Evolutionary conservation across 768 basidiomycete genomes (phyloP).

Genomic region (Boletellus sp.): DNA sequence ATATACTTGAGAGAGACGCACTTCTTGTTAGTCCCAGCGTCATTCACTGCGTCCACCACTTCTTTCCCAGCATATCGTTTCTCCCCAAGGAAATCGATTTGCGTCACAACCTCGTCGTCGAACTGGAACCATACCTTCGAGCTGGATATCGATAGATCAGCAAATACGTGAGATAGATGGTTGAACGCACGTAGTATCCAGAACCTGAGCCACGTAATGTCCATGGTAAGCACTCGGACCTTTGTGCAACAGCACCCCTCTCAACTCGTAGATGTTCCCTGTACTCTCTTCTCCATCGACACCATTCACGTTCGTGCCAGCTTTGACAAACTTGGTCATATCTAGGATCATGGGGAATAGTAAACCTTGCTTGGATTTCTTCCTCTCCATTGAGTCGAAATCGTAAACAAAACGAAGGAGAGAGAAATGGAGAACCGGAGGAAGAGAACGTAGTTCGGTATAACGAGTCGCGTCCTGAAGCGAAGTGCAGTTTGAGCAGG

Average conservation of each 20-base stretch:
- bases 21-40: conserved; percentile 24
- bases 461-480: conserved; percentile 80
- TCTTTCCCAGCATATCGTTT: conserved; percentile 35
- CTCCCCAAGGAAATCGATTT: conserved; percentile 52
- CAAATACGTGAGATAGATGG: background rate
- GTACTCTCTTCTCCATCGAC: conserved; percentile 13
- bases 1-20: conserved; percentile 13
- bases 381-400: conserved; percentile 69
- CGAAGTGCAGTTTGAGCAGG: conserved; percentile 68
- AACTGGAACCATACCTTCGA: conserved; percentile 82
- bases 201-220: conserved; percentile 85
- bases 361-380: conserved; percentile 81
- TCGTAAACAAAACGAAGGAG: conserved; percentile 93
- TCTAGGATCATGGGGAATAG: conserved; percentile 72
- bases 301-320: conserved; percentile 24
- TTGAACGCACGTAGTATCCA: conserved; percentile 57
- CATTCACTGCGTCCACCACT: conserved; percentile 25
- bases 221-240: conserved; percentile 91
- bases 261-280: conserved; percentile 67
- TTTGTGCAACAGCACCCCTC: conserved; percentile 84
- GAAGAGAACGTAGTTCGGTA: conserved; percentile 65
- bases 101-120: conserved; percentile 83
- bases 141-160: conserved; percentile 35
- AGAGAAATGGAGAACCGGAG: conserved; percentile 89
- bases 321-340: conserved; percentile 61